These are phyloP conservation scores for Fusarium poae DNA, from an alignment of 2,329 filamentous ascomycete species.

Conservation along the genomic window DNA sequence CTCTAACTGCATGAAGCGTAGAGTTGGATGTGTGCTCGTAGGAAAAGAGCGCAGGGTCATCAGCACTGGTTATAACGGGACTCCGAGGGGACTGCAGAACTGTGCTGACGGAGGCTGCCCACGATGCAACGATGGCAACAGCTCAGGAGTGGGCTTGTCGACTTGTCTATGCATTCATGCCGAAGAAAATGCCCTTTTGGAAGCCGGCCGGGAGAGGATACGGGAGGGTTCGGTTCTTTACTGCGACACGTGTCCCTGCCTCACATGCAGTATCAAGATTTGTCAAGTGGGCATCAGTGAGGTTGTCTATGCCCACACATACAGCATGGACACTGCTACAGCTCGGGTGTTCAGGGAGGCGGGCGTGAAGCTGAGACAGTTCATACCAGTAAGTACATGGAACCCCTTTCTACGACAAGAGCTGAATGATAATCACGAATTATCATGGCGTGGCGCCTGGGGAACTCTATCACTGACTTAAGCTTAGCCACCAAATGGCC, in stretches of 20 bases:
- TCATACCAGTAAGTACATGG: constrained; percentile 76
- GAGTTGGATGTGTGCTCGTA: constrained; percentile 94
- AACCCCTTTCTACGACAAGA: constrained; percentile 24
- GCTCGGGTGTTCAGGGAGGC: constrained; percentile 86
- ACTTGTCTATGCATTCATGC: constrained; percentile 98
- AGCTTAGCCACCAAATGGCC: constrained; percentile 70
- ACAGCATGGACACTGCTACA: constrained; percentile 92
- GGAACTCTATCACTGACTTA: constrained; percentile 41
- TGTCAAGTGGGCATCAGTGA: constrained; percentile 95
- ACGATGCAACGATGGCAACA: constrained; percentile 83
- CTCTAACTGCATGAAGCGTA: constrained; percentile 97
- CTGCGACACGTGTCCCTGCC: constrained; percentile 95
- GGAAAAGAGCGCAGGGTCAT: constrained; percentile 84
- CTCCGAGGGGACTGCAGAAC: constrained; percentile 88
- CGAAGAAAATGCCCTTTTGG: constrained; percentile 95
- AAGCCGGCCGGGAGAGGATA: constrained; percentile 92
- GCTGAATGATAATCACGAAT: constrained; percentile 9
- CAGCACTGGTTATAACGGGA: constrained; percentile 97
- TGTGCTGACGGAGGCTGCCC: constrained; percentile 93
- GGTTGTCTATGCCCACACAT: constrained; percentile 93
- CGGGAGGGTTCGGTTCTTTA: constrained; percentile 86
- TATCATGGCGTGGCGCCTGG: constrained; percentile 10
- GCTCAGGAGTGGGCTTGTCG: constrained; percentile 77
- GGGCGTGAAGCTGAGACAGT: constrained; percentile 87
- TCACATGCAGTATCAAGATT: constrained; percentile 99